These are phyloP conservation scores for Akebia trifoliata DNA, from an alignment of 164 flowering plant species.

Conservation along the genomic window DNA sequence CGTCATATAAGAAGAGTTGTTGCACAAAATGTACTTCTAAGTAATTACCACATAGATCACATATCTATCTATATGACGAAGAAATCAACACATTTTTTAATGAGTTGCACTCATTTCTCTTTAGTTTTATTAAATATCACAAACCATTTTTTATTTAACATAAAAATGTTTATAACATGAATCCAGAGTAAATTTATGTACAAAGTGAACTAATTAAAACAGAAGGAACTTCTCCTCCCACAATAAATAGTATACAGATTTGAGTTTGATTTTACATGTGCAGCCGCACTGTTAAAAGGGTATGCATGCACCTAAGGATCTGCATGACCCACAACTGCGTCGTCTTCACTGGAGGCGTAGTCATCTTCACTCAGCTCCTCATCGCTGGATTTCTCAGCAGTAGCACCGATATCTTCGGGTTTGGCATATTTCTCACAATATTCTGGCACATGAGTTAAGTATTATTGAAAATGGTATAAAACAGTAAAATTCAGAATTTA, in stretches of 20 bases:
- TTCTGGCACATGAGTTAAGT: conserved; percentile 29
- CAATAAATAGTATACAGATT: conserved; percentile 11
- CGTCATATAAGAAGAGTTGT: too few species aligned
- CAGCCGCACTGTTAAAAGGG: conserved; percentile 15
- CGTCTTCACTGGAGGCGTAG: conserved; percentile 50
- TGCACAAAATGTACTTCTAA: too few species aligned
- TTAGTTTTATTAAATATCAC: too few species aligned
- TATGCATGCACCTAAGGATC: conserved; percentile 37
- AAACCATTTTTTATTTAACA: too few species aligned
- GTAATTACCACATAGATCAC: too few species aligned
- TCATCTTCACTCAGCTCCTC: conserved; percentile 60
- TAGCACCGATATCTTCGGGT: conserved; percentile 48
- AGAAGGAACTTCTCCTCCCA: conserved; percentile 11
- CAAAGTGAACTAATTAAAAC: conserved; percentile 16
- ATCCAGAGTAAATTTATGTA: conserved; percentile 25
- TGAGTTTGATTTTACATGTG: conserved; percentile 28
- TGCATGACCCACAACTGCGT: conserved; percentile 36
- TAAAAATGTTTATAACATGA: conserved; percentile 5
- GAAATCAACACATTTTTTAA: too few species aligned
- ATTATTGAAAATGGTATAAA: too few species aligned
- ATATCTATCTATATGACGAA: too few species aligned
- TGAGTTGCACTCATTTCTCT: too few species aligned
- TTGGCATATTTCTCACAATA: conserved; percentile 63
- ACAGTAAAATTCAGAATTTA: too few species aligned
- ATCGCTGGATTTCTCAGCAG: conserved; percentile 44